Evolutionary conservation across 202 grass and related monocot genomes (phyloP).

Genomic region (Zizania palustris): DNA sequence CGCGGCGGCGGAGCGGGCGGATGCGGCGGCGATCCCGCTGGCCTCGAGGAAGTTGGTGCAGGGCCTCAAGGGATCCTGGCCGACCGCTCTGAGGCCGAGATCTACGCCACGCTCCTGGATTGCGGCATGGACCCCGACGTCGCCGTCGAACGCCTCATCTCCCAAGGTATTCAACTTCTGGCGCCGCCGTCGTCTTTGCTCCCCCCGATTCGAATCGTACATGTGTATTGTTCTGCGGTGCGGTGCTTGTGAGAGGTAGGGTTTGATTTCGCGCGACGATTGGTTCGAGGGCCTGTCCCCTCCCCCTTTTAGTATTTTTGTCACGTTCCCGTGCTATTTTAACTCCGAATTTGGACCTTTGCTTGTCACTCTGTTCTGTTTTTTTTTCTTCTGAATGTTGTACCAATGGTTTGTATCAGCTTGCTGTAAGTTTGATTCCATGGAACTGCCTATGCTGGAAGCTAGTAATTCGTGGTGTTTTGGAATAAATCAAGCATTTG

Average conservation of each 20-base stretch:
- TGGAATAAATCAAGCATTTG: not conserved
- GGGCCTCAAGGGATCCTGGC: conserved; percentile 69
- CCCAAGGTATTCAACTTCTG: conserved; percentile 45
- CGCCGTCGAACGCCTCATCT: conserved; percentile 74
- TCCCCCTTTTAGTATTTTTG: not conserved
- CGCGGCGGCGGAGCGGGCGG: conserved; percentile 29
- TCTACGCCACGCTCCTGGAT: conserved; percentile 72
- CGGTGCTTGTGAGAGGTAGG: conserved; percentile 36
- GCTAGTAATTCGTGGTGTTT: conserved; percentile 1
- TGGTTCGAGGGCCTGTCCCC: not conserved
- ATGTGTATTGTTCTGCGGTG: not conserved
- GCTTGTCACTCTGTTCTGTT: not conserved
- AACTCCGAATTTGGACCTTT: not conserved
- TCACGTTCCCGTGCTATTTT: not conserved
- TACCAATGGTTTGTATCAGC: not conserved
- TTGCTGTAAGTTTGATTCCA: not conserved
- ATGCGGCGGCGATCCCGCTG: conserved; percentile 57
- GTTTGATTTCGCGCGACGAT: conserved; percentile 30
- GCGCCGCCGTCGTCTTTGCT: not conserved
- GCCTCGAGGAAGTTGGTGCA: conserved; percentile 71
- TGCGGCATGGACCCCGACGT: conserved; percentile 83
- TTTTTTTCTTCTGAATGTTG: not conserved
- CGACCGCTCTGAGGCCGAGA: conserved; percentile 72
- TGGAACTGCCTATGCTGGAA: not conserved
- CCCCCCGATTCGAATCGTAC: not conserved